These are phyloP conservation scores for Cornus florida DNA, from an alignment of 148 eudicot species.

Conservation along the genomic window DNA sequence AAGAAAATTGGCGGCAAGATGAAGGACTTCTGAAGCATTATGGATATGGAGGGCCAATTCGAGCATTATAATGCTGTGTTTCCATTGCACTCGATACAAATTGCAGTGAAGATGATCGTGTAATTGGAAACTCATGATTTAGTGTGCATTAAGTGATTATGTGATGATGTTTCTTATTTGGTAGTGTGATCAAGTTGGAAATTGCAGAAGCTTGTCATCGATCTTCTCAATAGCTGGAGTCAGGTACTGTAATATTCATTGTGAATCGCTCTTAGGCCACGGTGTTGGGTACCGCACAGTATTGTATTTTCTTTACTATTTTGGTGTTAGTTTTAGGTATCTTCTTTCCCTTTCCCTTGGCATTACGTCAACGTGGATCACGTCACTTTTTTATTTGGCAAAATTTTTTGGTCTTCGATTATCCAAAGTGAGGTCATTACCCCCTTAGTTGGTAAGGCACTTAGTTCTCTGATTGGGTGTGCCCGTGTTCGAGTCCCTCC, in stretches of 20 bases:
- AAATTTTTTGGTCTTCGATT: too few relatives aligned
- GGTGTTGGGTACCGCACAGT: too few relatives aligned
- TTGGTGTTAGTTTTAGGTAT: too few relatives aligned
- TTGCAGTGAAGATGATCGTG: neutral
- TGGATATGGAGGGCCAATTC: conserved; percentile 86
- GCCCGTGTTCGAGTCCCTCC: too few relatives aligned
- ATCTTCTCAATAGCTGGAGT: conserved; percentile 4
- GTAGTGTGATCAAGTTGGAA: neutral
- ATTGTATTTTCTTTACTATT: too few relatives aligned
- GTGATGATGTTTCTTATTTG: neutral
- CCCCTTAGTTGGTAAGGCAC: too few relatives aligned
- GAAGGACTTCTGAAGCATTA: conserved; percentile 79
- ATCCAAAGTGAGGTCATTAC: too few relatives aligned
- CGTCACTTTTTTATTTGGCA: too few relatives aligned
- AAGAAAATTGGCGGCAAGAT: conserved; percentile 96
- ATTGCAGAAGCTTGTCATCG: neutral
- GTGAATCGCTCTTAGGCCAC: too few relatives aligned
- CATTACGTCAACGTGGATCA: too few relatives aligned
- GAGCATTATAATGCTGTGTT: conserved; percentile 32
- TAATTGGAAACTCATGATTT: neutral
- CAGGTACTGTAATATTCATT: neutral
- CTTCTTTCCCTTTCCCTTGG: too few relatives aligned
- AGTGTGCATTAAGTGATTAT: neutral
- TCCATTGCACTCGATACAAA: neutral
- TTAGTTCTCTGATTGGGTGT: too few relatives aligned